Evolutionary conservation across 176 grass and related monocot species (phyloP), one percentile per base, ranked within the genome.

Genomic region (Raddia distichophylla): DNA sequence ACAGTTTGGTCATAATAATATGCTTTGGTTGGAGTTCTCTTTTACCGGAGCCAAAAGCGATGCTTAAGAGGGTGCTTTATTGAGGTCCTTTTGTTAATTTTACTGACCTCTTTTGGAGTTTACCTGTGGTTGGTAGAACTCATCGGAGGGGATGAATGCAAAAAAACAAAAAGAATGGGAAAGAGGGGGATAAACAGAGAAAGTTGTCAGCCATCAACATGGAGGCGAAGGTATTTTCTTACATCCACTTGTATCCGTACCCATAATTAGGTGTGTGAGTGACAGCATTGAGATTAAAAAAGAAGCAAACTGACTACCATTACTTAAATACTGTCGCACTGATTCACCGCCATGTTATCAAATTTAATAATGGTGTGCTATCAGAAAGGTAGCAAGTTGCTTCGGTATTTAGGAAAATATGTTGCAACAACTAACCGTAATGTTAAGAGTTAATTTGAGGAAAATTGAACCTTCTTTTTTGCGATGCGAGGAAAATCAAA

Each of bases 171-270:
- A 10, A 45, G 9, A 5, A 12, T 1, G 7, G 27, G 3, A 63
- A 34, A 17, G 18, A 6, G 10, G 56, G 56, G 52, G 64, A 73
- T 55, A 64, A 45, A 42, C 17, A 18, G 52, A 7, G 74, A 86
- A 79, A 90, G 79, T 35, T 83, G 84, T 62, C 83, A 67, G 83
- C 45, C 79, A 67, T n/a, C 60, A 61, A 67, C 50, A 42, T 13
- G 32, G 17, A 54, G 49, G 2, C 4, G 37, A 37, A 2, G 17
- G 2, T 2, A 18, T 71, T 60, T 81, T 64, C 11, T 50, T 81
- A 81, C 64, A 7, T 71, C 87, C 82, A 80, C 70, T 72, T 78
- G 73, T 32, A 34, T 54, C 9, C 16, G 18, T 40, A 56, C 35
- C 64, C 20, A 20, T 1, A 8, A 13, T 44, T 47, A 47, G 27